Percentiles rank a stretch among this genome's conserved stretches.
phyloP scores from a whole-genome alignment of 495 filamentous ascomycete species.

The Penicillium paxilli region DNA sequence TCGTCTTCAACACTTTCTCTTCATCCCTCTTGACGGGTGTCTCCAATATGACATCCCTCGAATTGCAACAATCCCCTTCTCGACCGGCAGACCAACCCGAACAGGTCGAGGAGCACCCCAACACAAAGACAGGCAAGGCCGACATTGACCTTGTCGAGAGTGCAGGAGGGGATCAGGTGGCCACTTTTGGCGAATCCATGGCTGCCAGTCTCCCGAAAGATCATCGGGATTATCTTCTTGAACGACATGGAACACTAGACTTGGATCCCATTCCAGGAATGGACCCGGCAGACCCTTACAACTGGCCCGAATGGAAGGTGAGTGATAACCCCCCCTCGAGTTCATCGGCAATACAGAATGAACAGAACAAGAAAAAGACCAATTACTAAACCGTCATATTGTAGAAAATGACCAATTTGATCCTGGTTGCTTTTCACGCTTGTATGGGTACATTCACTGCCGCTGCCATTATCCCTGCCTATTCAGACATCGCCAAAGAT shows the following conservation, averaged over 20 bases:
- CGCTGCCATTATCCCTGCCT: slow-evolving; percentile 53
- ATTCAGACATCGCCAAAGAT: slow-evolving; percentile 42
- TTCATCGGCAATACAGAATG: not conserved
- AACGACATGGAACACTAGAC: slow-evolving; percentile 55
- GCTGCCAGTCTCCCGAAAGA: slow-evolving; percentile 31
- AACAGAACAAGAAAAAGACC: not conserved
- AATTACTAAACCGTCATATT: slow-evolving; percentile 9
- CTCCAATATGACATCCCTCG: slow-evolving; percentile 25
- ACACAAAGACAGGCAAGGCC: slow-evolving; percentile 14
- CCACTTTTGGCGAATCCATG: slow-evolving; percentile 31
- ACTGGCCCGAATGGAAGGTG: slow-evolving; percentile 59
- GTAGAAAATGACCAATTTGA: slow-evolving; percentile 54
- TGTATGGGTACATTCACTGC: slow-evolving; percentile 59
- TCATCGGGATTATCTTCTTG: slow-evolving; percentile 52
- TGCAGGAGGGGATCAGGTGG: slow-evolving; percentile 24
- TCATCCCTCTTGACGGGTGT: not conserved
- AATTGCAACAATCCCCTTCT: slow-evolving; percentile 22
- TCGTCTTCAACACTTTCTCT: not conserved
- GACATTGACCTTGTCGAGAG: slow-evolving; percentile 37
- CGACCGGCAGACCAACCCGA: slow-evolving; percentile 13
- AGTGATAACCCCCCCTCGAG: slow-evolving; percentile 3
- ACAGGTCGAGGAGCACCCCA: slow-evolving; percentile 9
- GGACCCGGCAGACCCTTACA: slow-evolving; percentile 53
- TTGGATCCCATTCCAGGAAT: slow-evolving; percentile 53
- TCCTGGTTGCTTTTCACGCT: slow-evolving; percentile 56